Evolutionary conservation across 1,284 basidiomycete species (phyloP).

Genomic region (Takashimella tepidaria): DNA sequence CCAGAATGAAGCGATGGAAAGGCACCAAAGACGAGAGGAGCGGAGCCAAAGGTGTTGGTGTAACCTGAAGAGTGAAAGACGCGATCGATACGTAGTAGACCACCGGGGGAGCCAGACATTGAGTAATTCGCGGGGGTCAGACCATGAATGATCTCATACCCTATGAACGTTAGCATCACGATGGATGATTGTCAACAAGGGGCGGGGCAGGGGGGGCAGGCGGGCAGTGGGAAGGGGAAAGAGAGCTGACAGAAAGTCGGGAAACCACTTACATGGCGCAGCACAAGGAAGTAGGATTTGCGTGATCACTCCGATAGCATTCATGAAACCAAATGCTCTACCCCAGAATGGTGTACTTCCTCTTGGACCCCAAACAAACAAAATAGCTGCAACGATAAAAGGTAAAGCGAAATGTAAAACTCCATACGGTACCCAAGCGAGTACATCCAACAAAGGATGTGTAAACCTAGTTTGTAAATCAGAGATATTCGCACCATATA

Average conservation of each 20-base stretch:
- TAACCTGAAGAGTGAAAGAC: slow-evolving; percentile 77
- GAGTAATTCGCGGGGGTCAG: slow-evolving; percentile 88
- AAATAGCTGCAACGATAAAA: slow-evolving; percentile 67
- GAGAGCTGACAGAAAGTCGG: background rate
- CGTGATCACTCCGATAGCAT: slow-evolving; percentile 77
- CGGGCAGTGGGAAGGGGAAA: background rate
- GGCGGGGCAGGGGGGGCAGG: background rate
- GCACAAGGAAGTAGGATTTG: slow-evolving; percentile 91
- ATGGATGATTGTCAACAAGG: background rate
- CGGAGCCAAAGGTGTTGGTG: slow-evolving; percentile 73
- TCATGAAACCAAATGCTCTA: slow-evolving; percentile 88
- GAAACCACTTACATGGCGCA: slow-evolving; percentile 61
- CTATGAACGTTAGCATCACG: slow-evolving; percentile 48
- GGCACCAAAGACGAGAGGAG: slow-evolving; percentile 93
- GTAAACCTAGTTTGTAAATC: slow-evolving; percentile 93
- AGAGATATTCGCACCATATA: slow-evolving; percentile 95
- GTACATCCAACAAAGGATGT: slow-evolving; percentile 81
- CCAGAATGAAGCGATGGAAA: slow-evolving; percentile 92
- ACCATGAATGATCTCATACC: slow-evolving; percentile 98
- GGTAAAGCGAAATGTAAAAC: slow-evolving; percentile 83
- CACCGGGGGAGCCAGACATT: slow-evolving; percentile 88
- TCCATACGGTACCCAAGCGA: slow-evolving; percentile 96
- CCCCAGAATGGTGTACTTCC: slow-evolving; percentile 81
- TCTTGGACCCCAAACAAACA: slow-evolving; percentile 75
- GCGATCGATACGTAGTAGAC: slow-evolving; percentile 84